Conservation (phyloP, 306 rosid genomes). For the Sicyos edulis region DNA sequence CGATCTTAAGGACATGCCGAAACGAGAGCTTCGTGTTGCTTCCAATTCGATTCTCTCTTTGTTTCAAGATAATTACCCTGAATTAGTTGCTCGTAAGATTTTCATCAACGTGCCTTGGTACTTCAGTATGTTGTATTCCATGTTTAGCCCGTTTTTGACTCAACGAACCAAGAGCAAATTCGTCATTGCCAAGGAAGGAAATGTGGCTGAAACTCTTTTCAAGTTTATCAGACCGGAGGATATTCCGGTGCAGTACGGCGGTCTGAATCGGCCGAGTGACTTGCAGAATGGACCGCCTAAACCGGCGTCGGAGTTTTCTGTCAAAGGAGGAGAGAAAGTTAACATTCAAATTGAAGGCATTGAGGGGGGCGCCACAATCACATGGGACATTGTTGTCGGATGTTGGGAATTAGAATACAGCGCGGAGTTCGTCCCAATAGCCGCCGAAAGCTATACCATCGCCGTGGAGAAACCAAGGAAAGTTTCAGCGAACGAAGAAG, state of each 20-base stretch:
- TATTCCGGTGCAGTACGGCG: constrained; percentile 92
- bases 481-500: constrained; percentile 53
- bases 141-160: constrained; percentile 89
- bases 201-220: constrained; percentile 83
- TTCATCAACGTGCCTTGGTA: constrained; percentile 98
- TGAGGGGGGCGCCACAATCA: constrained; percentile 88
- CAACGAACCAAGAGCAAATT: constrained; percentile 96
- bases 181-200: constrained; percentile 90
- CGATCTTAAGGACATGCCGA: constrained; percentile 96
- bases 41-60: constrained; percentile 85
- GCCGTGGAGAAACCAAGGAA: constrained; percentile 75
- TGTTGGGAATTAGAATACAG: constrained; percentile 96
- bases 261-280: constrained; percentile 61
- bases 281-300: constrained; percentile 73
- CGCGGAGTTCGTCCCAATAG: constrained; percentile 74
- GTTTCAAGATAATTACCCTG: constrained; percentile 94
- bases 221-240: constrained; percentile 92
- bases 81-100: constrained; percentile 93
- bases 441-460: constrained; percentile 72
- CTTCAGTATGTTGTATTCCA: constrained; percentile 80
- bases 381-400: constrained; percentile 95
- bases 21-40: constrained; percentile 84
- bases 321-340: constrained; percentile 95
- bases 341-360: constrained; percentile 96
- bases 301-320: constrained; percentile 87